A percentile compares a stretch with the other conserved stretches of the same genome.
Evolutionary conservation across 2,329 filamentous ascomycete species (phyloP).

Genomic region (Salinomyces thailandicus): DNA sequence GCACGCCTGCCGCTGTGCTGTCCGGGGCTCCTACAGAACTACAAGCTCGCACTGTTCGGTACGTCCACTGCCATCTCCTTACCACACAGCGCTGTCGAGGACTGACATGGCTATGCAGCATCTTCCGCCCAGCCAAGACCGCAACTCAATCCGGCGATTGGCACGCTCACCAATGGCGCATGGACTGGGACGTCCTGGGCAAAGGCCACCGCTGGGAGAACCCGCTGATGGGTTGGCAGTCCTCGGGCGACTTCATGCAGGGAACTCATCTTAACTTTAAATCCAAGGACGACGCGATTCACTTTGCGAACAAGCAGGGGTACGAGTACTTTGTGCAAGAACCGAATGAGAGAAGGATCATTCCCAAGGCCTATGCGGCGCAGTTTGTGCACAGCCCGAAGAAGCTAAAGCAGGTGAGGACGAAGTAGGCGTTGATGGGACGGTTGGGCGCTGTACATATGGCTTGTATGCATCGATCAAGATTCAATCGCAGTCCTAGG

Average conservation of each 20-base stretch:
- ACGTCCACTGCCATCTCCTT: conserved; percentile 28
- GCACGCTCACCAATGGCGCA: conserved; percentile 77
- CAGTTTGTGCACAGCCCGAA: conserved; percentile 80
- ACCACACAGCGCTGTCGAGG: neutral
- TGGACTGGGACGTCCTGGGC: conserved; percentile 92
- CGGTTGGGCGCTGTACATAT: neutral
- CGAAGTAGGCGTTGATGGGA: conserved; percentile 50
- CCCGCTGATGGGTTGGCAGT: conserved; percentile 96
- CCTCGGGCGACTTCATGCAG: conserved; percentile 88
- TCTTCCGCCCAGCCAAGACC: conserved; percentile 85
- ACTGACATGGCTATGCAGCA: conserved; percentile 47
- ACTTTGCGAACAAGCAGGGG: conserved; percentile 95
- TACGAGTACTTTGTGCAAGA: conserved; percentile 99
- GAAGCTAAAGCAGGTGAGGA: conserved; percentile 72
- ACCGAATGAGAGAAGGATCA: conserved; percentile 75
- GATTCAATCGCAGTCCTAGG: too few relatives aligned
- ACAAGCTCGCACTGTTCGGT: conserved; percentile 90
- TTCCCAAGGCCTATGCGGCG: conserved; percentile 91
- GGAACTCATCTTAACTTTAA: conserved; percentile 85
- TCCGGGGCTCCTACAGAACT: conserved; percentile 91
- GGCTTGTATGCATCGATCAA: neutral
- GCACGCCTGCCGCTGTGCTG: conserved; percentile 70
- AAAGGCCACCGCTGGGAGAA: conserved; percentile 99
- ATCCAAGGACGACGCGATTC: conserved; percentile 85
- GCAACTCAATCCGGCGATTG: conserved; percentile 90